Percentiles rank a stretch among this genome's conserved stretches.
Evolutionary conservation across 345 rosid species (phyloP).

Genomic region (Dipteronia sinensis): DNA sequence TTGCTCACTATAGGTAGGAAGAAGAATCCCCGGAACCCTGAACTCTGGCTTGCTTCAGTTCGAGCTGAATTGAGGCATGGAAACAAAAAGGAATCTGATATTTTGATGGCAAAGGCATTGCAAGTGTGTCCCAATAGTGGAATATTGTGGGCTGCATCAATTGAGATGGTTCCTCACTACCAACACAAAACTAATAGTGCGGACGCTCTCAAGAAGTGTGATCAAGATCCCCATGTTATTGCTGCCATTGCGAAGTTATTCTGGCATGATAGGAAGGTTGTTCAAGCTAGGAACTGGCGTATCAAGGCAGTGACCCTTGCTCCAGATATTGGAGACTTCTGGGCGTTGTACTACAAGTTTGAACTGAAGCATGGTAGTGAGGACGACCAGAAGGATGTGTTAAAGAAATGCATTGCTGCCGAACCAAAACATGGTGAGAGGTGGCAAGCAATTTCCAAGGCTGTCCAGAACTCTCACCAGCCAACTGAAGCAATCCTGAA

Average conservation of each 20-base stretch:
- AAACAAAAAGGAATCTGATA: slow-evolving; percentile 77
- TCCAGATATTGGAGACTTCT: slow-evolving; percentile 85
- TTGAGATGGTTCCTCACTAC: slow-evolving; percentile 85
- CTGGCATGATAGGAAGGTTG: slow-evolving; percentile 92
- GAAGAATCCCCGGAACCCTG: slow-evolving; percentile 74
- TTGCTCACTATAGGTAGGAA: slow-evolving; percentile 77
- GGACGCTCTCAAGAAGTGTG: slow-evolving; percentile 84
- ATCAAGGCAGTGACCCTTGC: slow-evolving; percentile 78
- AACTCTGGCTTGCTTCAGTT: slow-evolving; percentile 95
- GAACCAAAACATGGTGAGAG: slow-evolving; percentile 93
- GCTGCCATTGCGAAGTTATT: slow-evolving; percentile 84
- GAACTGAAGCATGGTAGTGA: slow-evolving; percentile 87
- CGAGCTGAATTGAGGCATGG: slow-evolving; percentile 78
- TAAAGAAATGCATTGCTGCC: slow-evolving; percentile 67
- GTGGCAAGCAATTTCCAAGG: slow-evolving; percentile 84
- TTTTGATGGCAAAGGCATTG: slow-evolving; percentile 88
- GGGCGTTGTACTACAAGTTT: slow-evolving; percentile 86
- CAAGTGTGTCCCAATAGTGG: slow-evolving; percentile 94
- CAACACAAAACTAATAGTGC: slow-evolving; percentile 66
- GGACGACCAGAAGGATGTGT: slow-evolving; percentile 74
- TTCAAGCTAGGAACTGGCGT: slow-evolving; percentile 85
- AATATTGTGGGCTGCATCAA: slow-evolving; percentile 83
- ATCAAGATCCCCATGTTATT: slow-evolving; percentile 81
- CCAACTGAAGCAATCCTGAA: slow-evolving; percentile 76
- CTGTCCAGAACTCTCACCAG: slow-evolving; percentile 89